These are phyloP conservation scores for Penicillium sp. DNA, from an alignment of 2,329 filamentous ascomycete species.

Conservation along the genomic window DNA sequence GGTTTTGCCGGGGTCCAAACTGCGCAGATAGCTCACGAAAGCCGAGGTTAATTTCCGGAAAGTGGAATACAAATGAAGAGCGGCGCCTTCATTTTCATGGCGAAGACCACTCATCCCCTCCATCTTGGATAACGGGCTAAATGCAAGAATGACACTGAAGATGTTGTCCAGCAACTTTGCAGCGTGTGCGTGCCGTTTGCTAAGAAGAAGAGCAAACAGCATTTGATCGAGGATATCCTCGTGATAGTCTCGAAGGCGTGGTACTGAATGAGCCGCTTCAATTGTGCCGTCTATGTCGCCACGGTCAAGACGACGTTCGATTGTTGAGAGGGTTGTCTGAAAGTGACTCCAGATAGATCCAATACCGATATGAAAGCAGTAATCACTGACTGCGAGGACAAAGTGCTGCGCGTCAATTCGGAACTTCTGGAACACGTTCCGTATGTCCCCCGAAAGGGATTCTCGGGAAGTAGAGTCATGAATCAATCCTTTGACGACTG, in stretches of 20 bases:
- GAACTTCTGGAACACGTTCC: slow-evolving; percentile 55
- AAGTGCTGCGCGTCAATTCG: slow-evolving; percentile 76
- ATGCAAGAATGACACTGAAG: slow-evolving; percentile 65
- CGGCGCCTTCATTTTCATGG: slow-evolving; percentile 36
- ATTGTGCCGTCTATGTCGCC: slow-evolving; percentile 46
- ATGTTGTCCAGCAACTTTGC: slow-evolving; percentile 70
- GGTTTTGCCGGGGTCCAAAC: slow-evolving; percentile 61
- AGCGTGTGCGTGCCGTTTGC: slow-evolving; percentile 68
- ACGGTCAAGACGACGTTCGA: slow-evolving; percentile 55
- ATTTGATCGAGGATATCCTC: slow-evolving; percentile 70
- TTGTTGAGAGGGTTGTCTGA: slow-evolving; percentile 57
- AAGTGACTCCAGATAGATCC: slow-evolving; percentile 68
- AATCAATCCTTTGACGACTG: slow-evolving; percentile 63
- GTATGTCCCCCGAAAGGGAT: slow-evolving; percentile 30
- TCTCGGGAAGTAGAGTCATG: slow-evolving; percentile 48
- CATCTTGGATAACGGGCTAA: slow-evolving; percentile 47
- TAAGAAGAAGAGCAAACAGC: slow-evolving; percentile 65
- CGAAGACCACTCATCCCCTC: slow-evolving; percentile 40
- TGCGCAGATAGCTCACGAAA: slow-evolving; percentile 66
- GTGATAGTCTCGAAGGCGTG: slow-evolving; percentile 63
- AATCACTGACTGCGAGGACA: slow-evolving; percentile 64
- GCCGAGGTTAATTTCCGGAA: slow-evolving; percentile 69
- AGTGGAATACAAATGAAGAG: slow-evolving; percentile 53
- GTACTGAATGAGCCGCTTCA: slow-evolving; percentile 56
- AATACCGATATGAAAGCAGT: slow-evolving; percentile 76